Evolutionary conservation across 2,329 filamentous ascomycete species (phyloP).

Genomic region (Aureobasidium sp.): DNA sequence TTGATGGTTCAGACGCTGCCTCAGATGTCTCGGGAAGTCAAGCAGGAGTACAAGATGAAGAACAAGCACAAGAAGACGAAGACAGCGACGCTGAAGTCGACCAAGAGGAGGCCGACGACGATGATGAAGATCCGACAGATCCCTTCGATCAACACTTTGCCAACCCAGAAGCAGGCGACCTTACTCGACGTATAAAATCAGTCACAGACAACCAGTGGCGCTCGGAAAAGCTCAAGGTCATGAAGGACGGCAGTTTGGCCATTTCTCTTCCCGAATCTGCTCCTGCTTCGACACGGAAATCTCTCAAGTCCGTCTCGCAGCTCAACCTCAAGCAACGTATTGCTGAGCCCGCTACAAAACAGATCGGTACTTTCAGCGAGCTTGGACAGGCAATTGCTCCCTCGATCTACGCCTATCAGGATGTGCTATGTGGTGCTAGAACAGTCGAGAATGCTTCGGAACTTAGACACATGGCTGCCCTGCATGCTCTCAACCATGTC

Average conservation of each 20-base stretch:
- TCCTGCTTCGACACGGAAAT: background rate
- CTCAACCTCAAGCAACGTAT: constrained; percentile 65
- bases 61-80: constrained; percentile 32
- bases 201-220: constrained; percentile 42
- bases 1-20: constrained; percentile 28
- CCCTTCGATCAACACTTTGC: constrained; percentile 78
- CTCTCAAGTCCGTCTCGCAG: constrained; percentile 19
- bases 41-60: constrained; percentile 34
- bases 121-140: constrained; percentile 39
- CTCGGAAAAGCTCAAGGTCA: constrained; percentile 17
- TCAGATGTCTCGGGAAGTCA: constrained; percentile 44
- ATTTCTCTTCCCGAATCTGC: constrained; percentile 15
- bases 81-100: constrained; percentile 5
- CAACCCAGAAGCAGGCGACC: constrained; percentile 51
- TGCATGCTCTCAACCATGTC: constrained; percentile 86
- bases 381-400: constrained; percentile 59
- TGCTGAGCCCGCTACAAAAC: constrained; percentile 43
- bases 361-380: constrained; percentile 49
- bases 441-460: constrained; percentile 58
- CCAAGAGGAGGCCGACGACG: constrained; percentile 14
- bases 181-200: constrained; percentile 43
- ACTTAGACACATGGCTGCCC: constrained; percentile 64
- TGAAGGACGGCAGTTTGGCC: constrained; percentile 11
- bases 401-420: constrained; percentile 71
- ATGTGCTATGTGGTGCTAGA: constrained; percentile 68